Base-by-base conservation (phyloP, 23 red algal species). In the Chondrus crispus region DNA sequence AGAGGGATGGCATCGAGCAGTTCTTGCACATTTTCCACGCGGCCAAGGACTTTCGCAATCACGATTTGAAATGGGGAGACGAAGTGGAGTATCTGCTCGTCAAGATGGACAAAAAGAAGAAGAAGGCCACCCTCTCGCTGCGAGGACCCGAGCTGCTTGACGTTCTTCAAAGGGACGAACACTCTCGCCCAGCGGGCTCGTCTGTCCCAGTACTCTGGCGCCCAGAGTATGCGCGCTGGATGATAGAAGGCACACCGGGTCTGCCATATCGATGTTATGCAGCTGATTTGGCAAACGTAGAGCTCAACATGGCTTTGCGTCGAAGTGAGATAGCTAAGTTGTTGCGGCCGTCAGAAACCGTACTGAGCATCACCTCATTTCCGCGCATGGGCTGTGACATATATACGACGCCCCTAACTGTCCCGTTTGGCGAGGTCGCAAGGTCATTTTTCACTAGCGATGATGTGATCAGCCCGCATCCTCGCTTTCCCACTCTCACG, bases 221-320 rank as follows among this genome's bases (percentile, higher is more conserved):
- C 43, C 97, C 97, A 1, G 97, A 99, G 77, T 99, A 99, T 71
- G 97, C 97, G 2, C 92, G 80, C 41, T 99, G 97, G 97, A 99
- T 99, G 97, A 93, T 99, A 46, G 97, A 99, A 55, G 97, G 97
- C 20, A 99, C 97, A 6, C 97, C 97, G 18, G 97, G 97, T 42
- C 70, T 92, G 1, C 97, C 97, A 10, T 99, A 99, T 81, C 84
- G 93, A 38, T 95, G 90, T 4, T 96, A 93, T 51, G 93, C 88
- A 32, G 87, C 87, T n/a, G 97, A 99, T 51, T 51, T 99, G 8
- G 77, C 78, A 28, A 82, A 96, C 40, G 97, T 99, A 35, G 97
- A 99, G 68, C 55, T 89, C 46, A 99, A 99, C 73, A 99, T 99
- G 97, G 80, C 81, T 69, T 84, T 99, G 19, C 92, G 97, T 62